These are phyloP conservation scores for Alternaria gaisen DNA, from an alignment of 2,329 filamentous ascomycete genomes.

Conservation along the genomic window DNA sequence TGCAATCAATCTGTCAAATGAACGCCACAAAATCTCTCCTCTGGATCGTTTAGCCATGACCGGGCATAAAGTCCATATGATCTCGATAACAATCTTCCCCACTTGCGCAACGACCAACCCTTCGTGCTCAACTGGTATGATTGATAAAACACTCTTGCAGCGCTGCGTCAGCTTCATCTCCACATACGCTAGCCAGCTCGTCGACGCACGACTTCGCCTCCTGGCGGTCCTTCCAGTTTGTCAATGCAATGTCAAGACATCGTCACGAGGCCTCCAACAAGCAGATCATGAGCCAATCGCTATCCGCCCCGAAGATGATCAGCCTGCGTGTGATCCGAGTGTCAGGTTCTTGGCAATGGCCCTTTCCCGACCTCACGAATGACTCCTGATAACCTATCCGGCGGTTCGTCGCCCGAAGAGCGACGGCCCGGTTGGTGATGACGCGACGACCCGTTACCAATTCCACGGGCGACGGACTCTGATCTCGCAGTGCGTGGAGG, in stretches of 20 bases:
- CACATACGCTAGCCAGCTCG: slow-evolving; percentile 44
- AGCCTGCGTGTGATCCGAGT: slow-evolving; percentile 8
- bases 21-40: neutral
- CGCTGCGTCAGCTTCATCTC: slow-evolving; percentile 32
- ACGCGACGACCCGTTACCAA: slow-evolving; percentile 11
- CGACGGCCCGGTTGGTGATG: slow-evolving; percentile 23
- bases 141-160: slow-evolving; percentile 23
- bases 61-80: slow-evolving; percentile 25
- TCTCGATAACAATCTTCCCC: slow-evolving; percentile 32
- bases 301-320: slow-evolving; percentile 8
- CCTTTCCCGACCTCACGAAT: slow-evolving; percentile 1
- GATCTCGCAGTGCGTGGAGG: neutral
- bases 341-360: slow-evolving; percentile 13
- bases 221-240: neutral
- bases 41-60: slow-evolving; percentile 33
- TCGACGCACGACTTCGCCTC: slow-evolving; percentile 21
- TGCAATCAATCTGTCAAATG: neutral
- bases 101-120: slow-evolving; percentile 36
- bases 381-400: slow-evolving; percentile 9
- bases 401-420: slow-evolving; percentile 15
- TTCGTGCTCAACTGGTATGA: slow-evolving; percentile 25
- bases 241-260: slow-evolving; percentile 20
- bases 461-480: neutral
- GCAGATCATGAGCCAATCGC: slow-evolving; percentile 22
- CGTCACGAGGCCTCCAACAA: slow-evolving; percentile 22